These are phyloP conservation scores for Achaetomium macrosporum DNA, from an alignment of 2,329 filamentous ascomycete genomes.

Conservation along the genomic window DNA sequence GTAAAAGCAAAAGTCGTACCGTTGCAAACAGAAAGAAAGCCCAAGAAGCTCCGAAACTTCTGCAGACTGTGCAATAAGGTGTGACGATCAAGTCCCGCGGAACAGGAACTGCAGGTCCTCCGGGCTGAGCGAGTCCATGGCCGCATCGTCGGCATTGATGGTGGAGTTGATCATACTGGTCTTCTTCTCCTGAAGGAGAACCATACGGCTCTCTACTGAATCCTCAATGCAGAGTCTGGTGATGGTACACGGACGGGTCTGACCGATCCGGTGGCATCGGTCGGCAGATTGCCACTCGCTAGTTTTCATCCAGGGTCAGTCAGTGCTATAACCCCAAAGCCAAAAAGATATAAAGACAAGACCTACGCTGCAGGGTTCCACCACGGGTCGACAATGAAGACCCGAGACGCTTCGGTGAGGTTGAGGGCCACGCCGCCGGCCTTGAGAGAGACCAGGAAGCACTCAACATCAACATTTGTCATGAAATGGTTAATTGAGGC, in stretches of 20 bases:
- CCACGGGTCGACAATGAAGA: constrained; percentile 98
- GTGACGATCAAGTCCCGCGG: constrained; percentile 50
- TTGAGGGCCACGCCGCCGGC: constrained; percentile 95
- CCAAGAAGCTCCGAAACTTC: background rate
- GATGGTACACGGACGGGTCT: constrained; percentile 88
- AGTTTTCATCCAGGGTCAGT: constrained; percentile 4
- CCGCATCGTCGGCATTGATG: constrained; percentile 85
- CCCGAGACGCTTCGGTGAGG: constrained; percentile 85
- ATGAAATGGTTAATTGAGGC: constrained; percentile 95
- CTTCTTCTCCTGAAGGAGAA: constrained; percentile 96
- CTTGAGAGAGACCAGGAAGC: constrained; percentile 93
- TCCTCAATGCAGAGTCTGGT: constrained; percentile 95
- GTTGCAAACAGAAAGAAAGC: background rate
- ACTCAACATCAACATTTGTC: constrained; percentile 89
- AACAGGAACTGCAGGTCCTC: constrained; percentile 97
- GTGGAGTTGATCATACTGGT: constrained; percentile 96
- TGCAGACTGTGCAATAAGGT: too few relatives aligned
- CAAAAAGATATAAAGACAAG: background rate
- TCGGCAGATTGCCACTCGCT: constrained; percentile 94
- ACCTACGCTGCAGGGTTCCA: constrained; percentile 89
- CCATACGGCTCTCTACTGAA: constrained; percentile 92
- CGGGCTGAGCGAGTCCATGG: constrained; percentile 83
- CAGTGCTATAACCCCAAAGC: constrained; percentile 2
- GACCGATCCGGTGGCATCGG: constrained; percentile 88
- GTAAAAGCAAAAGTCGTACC: background rate